Evolutionary conservation across 345 rosid species (phyloP).

Genomic region (Laguncularia racemosa): DNA sequence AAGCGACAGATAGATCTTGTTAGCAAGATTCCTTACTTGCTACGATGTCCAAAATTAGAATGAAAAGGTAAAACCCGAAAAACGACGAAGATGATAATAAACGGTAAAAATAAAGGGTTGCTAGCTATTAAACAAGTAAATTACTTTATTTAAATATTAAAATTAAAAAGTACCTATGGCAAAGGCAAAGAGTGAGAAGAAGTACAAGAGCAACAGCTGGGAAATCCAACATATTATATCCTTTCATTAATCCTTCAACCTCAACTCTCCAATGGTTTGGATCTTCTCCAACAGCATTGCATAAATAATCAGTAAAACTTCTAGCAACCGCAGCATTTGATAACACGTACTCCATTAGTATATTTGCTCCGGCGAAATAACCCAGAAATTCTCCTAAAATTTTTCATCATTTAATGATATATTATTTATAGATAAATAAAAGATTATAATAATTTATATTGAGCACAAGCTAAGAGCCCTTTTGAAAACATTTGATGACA

Average conservation of each 20-base stretch:
- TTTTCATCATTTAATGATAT: no score
- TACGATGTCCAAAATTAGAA: no score
- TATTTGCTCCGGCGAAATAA: conserved; percentile 84
- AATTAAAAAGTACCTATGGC: conserved; percentile 47
- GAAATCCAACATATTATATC: conserved; percentile 77
- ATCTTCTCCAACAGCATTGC: conserved; percentile 56
- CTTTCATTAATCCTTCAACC: conserved; percentile 47
- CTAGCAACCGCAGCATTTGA: conserved; percentile 94
- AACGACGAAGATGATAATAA: no score
- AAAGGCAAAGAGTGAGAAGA: conserved; percentile 75
- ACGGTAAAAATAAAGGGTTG: not conserved
- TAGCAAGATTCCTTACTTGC: no score
- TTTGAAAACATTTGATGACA: no score
- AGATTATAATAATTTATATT: no score
- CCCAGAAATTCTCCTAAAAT: conserved; percentile 75
- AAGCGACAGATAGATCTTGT: no score
- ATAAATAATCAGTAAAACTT: conserved; percentile 72
- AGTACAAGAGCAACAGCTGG: conserved; percentile 76
- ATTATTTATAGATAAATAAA: no score
- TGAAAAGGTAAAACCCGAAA: no score
- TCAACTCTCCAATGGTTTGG: conserved; percentile 63
- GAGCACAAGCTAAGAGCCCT: no score
- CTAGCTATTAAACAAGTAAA: not conserved
- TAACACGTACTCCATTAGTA: conserved; percentile 84
- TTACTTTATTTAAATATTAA: not conserved